Evolutionary conservation across 75 land plant genomes (phyloP), one percentile per base, ranked within the genome.

Genomic region (Cryptomeria japonica): DNA sequence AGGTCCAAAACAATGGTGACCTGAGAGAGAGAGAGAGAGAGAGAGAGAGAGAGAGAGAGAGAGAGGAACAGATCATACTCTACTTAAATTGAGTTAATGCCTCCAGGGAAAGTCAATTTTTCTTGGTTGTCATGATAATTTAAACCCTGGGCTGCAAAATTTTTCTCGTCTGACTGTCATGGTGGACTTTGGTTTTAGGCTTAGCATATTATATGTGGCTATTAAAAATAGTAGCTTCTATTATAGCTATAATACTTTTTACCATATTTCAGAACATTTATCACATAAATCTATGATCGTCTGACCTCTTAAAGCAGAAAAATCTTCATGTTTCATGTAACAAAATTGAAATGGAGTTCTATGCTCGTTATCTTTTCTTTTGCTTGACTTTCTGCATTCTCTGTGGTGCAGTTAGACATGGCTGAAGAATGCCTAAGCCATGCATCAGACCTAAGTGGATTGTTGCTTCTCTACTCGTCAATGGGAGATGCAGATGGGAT

Each of bases 381-480:
- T 80, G 84, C 84, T 82, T 44, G 15, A 12, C 46, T 42, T 19
- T 64, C 76, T 89, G 9, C 41, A 22, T 80, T 58, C 84, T 87
- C 86, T 80, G 9, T 87, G 18, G 28, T 92, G 88, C 99, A 98
- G 99, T 88, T 98, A 83, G 96, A 98, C 87, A 92, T 97, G 92
- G 99, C 99, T 31, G 99, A 98, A 88, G 95, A 97, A 87, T 98
- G 97, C 83, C 83, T 98, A 53, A 88, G 87, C 46, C 90, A 93
- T 88, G 99, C 99, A 32, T 91, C 89, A 88, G 99, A 98, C 87
- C 89, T 97, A 82, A 98, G 99, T 93, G 99, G 99, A 55, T 90
- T 98, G 53, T 88, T 98, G 88, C 92, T 98, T 68, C 92, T 98
- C 8, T 97, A 98, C 88, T 97, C 99, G 36, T 91, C 99, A 68